These are phyloP conservation scores for Chrysopogon serrulatus DNA, from an alignment of 176 grass and related monocot genomes.

Conservation along the genomic window DNA sequence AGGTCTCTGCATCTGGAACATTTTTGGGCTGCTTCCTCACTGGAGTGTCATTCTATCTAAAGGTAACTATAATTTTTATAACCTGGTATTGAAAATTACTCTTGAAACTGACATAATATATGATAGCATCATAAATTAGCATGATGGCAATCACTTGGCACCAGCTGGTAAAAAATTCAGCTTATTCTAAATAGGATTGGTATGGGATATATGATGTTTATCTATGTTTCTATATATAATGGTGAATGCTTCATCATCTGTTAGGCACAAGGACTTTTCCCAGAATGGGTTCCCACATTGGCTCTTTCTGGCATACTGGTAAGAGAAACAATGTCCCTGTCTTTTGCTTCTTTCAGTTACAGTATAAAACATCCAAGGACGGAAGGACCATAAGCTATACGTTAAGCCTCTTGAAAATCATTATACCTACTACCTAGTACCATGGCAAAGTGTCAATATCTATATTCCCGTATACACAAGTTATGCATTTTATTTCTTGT, in stretches of 20 bases:
- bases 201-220: background rate
- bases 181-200: background rate
- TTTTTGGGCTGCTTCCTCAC: constrained; percentile 64
- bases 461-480: background rate
- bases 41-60: constrained; percentile 67
- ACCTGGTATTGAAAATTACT: background rate
- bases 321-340: constrained; percentile 1
- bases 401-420: background rate
- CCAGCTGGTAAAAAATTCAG: background rate
- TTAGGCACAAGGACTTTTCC: constrained; percentile 51
- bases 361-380: background rate
- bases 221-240: constrained; percentile 18
- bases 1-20: constrained; percentile 75
- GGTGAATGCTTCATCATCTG: constrained; percentile 8
- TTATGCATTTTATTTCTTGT: background rate
- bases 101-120: background rate
- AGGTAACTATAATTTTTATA: constrained; percentile 40
- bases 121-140: background rate
- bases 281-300: constrained; percentile 50
- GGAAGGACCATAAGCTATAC: background rate
- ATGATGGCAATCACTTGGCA: background rate
- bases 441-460: background rate
- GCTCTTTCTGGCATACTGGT: constrained; percentile 76
- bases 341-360: background rate
- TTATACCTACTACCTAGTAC: background rate